Conservation (phyloP, 2,329 filamentous ascomycete genomes). For the Dothistroma pini region DNA sequence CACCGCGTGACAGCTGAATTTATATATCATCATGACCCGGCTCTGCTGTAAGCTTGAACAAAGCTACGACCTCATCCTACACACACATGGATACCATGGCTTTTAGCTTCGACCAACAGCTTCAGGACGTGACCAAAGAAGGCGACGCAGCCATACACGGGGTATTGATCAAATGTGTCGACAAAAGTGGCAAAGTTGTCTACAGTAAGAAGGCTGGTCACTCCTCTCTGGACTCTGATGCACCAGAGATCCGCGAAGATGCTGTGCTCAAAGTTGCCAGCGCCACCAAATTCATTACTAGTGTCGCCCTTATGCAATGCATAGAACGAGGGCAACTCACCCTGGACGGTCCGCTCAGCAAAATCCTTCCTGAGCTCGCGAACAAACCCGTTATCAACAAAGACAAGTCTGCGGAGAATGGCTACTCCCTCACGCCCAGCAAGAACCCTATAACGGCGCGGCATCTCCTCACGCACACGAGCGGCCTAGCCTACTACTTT, state of each 20-base stretch:
- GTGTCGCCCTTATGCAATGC: constrained; percentile 52
- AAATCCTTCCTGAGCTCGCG: constrained; percentile 47
- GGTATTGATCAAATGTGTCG: constrained; percentile 11
- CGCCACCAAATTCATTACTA: constrained; percentile 48
- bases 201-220: constrained; percentile 23
- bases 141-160: constrained; percentile 10
- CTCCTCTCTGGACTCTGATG: constrained; percentile 10
- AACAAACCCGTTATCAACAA: constrained; percentile 19
- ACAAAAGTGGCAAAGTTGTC: constrained; percentile 10
- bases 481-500: constrained; percentile 47
- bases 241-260: constrained; percentile 28
- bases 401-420: background rate
- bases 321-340: constrained; percentile 51
- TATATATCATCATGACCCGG: background rate
- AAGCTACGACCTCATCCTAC: background rate
- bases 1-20: background rate
- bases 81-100: background rate
- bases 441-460: constrained; percentile 10
- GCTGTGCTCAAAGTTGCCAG: constrained; percentile 33
- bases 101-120: constrained; percentile 4
- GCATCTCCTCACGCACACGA: constrained; percentile 49
- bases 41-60: background rate
- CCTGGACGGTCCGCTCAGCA: constrained; percentile 46
- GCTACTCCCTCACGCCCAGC: background rate
- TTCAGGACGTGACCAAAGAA: constrained; percentile 5